Conservation (phyloP, 2,329 filamentous ascomycete species). For the Rhinocladiella similis region DNA sequence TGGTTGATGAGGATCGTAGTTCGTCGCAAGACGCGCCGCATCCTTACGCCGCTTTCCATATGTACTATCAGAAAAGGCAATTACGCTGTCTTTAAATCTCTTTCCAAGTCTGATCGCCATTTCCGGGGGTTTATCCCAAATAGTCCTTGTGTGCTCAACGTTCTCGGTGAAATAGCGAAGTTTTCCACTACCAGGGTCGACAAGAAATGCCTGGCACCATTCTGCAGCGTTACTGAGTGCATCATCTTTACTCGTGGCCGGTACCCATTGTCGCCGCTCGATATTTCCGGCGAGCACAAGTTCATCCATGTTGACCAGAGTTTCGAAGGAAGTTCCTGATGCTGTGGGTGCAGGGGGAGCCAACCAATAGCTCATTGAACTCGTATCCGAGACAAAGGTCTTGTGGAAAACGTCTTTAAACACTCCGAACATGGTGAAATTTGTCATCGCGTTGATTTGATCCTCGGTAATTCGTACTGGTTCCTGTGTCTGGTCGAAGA, state of each 20-base stretch:
- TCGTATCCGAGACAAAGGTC: conserved; percentile 63
- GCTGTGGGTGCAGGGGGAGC: conserved; percentile 53
- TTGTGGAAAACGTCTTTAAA: conserved; percentile 92
- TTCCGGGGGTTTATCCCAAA: conserved; percentile 65
- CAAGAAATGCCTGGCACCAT: conserved; percentile 53
- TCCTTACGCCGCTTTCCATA: conserved; percentile 21
- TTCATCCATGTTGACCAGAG: conserved; percentile 22
- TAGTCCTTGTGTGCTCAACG: conserved; percentile 55
- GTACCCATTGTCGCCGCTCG: conserved; percentile 48
- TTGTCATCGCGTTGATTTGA: conserved; percentile 58
- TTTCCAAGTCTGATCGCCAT: conserved; percentile 36
- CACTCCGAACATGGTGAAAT: conserved; percentile 68
- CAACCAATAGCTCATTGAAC: conserved; percentile 79
- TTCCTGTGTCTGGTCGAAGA: conserved; percentile 47
- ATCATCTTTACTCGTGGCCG: background rate
- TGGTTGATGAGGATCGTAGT: conserved; percentile 70
- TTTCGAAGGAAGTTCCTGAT: conserved; percentile 1
- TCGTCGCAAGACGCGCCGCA: conserved; percentile 2
- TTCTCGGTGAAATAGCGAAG: conserved; percentile 57
- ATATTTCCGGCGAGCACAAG: conserved; percentile 36
- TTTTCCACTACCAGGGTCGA: conserved; percentile 58
- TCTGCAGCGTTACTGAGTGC: conserved; percentile 39
- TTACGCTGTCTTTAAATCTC: conserved; percentile 63
- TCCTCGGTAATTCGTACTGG: conserved; percentile 47
- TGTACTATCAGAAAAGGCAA: conserved; percentile 80